Base-by-base conservation (phyloP, 441 rosid species). In the Caryocar brasiliense region DNA sequence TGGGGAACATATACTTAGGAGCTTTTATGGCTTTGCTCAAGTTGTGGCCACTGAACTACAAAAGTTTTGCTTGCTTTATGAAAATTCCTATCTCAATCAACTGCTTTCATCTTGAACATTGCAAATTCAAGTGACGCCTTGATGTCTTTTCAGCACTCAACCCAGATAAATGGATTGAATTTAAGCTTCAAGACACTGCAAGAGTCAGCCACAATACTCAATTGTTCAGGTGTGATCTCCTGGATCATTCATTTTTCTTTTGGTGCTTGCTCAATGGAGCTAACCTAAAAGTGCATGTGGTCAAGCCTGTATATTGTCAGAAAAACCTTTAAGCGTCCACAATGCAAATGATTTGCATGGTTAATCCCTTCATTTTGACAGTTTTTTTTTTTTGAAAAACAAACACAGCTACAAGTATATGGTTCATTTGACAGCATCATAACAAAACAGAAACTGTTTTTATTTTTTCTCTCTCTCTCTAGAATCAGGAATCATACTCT, bases 111-210 rank as follows among this genome's bases (percentile, higher is more conserved):
- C 19, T 59, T 7, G 3, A 28, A 44, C 22, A 8, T 26, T 24
- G 17, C 10, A 26, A 51, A 4, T 43, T 72, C 4, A 47, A 19
- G 29, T 33, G 9, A 27, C 15, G 11, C 33, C 48, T 67, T 59
- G 8, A 3, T 58, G 15, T 50, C 11, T 46, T 65, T 64, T 60
- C 76, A 85, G 96, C 98, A 60, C 81, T 91, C 36, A 83, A 81
- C 54, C 80, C 98, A 8, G 77, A 91, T 62, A 86, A 86, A 62
- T 91, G 98, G 98, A 72, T 75, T 77, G 98, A 78, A 77, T 91
- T 91, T 62, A 86, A 85, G 76, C 78, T 91, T 56, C 95, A 85
- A 71, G 96, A 91, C 61, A 79, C 91, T 46, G 98, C 90, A 30
- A 79, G 86, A 55, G 98, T 86, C 63, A 91, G 88, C 78, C 95